A percentile compares a stretch with the other conserved stretches of the same genome.
Evolutionary conservation across 306 rosid genomes (phyloP).

Genomic region (Castanea crenata): DNA sequence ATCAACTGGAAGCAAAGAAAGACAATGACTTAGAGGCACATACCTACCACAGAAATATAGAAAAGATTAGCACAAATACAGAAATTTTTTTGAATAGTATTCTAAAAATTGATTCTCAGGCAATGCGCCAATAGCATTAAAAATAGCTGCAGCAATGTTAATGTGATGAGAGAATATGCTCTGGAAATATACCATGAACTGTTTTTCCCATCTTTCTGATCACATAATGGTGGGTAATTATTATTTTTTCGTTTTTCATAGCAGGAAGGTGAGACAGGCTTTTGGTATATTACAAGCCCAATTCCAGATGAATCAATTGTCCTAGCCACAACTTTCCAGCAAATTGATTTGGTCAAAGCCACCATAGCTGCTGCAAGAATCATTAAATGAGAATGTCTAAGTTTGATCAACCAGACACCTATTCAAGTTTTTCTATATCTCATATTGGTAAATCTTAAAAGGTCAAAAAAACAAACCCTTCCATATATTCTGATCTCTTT

Average conservation of each 20-base stretch:
- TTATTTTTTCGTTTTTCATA: conserved; percentile 53
- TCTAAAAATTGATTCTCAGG: background rate
- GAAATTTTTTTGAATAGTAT: background rate
- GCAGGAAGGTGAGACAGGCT: conserved; percentile 74
- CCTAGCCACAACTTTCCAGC: conserved; percentile 83
- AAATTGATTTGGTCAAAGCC: conserved; percentile 63
- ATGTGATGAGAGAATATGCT: background rate
- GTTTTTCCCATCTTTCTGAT: conserved; percentile 43
- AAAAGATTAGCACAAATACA: conserved; percentile 22
- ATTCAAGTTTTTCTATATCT: too few species aligned
- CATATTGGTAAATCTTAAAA: too few species aligned
- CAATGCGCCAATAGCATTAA: background rate
- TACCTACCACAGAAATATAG: conserved; percentile 56
- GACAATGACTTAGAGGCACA: conserved; percentile 52
- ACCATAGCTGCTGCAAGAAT: conserved; percentile 76
- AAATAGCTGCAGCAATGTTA: background rate
- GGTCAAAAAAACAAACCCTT: too few species aligned
- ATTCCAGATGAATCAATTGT: conserved; percentile 64
- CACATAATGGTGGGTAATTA: conserved; percentile 63
- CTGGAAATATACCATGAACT: conserved; percentile 67
- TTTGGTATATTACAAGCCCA: conserved; percentile 91
- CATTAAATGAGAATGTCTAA: conserved; percentile 18
- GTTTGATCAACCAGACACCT: too few species aligned
- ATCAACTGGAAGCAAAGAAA: conserved; percentile 65
- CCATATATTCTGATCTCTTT: too few species aligned